Conservation (phyloP, 768 basidiomycete genomes). For the Termitomyces sp. region DNA sequence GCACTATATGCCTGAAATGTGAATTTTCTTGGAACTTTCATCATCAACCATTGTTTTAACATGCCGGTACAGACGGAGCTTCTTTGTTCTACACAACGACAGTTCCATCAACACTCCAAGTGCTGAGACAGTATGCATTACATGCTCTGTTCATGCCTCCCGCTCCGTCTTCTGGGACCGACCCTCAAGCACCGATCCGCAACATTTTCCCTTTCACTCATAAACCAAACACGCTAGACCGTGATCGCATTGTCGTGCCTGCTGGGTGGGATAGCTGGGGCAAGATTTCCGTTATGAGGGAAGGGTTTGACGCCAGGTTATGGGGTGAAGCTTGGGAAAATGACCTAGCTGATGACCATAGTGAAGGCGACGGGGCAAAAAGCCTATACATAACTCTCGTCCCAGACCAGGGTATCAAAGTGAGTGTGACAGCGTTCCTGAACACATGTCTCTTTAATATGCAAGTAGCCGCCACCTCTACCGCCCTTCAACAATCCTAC, state of each 20-base stretch:
- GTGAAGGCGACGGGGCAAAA: constrained; percentile 54
- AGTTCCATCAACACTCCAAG: constrained; percentile 65
- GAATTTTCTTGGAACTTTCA: constrained; percentile 21
- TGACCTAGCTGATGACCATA: constrained; percentile 48
- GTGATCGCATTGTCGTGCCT: constrained; percentile 88
- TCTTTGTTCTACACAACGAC: constrained; percentile 87
- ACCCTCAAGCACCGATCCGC: constrained; percentile 60
- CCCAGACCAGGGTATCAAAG: constrained; percentile 71
- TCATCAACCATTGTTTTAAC: background rate
- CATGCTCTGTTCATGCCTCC: constrained; percentile 77
- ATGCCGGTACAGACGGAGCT: constrained; percentile 72
- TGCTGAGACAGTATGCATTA: constrained; percentile 78
- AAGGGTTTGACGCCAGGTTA: constrained; percentile 81
- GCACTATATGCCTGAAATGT: constrained; percentile 93
- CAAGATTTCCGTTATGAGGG: constrained; percentile 85
- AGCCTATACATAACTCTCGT: constrained; percentile 68
- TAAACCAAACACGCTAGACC: constrained; percentile 87
- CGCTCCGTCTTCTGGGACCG: constrained; percentile 63
- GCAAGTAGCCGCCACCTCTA: constrained; percentile 50
- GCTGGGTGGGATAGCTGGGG: constrained; percentile 99
- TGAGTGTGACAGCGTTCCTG: constrained; percentile 23
- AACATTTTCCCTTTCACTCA: constrained; percentile 85
- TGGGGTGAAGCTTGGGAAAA: constrained; percentile 80
- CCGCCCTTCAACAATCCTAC: constrained; percentile 78
- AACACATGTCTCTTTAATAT: background rate